Evolutionary conservation across 176 grass and related monocot genomes (phyloP).

Genomic region (Oryza officinalis): DNA sequence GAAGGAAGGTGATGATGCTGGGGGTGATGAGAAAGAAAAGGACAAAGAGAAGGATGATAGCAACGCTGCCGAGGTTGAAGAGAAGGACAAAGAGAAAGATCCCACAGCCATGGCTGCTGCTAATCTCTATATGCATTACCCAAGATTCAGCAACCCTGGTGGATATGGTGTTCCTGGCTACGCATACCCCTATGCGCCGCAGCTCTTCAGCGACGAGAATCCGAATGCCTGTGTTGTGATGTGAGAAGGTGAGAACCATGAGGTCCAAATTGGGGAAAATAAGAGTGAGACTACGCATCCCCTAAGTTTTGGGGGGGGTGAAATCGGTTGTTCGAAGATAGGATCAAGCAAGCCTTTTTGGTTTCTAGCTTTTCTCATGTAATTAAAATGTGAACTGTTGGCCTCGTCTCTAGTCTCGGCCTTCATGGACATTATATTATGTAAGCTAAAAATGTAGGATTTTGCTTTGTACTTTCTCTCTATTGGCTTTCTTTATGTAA

Average conservation of each 20-base stretch:
- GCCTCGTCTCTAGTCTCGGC: neutral
- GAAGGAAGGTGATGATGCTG: slow-evolving; percentile 26
- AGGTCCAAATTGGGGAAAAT: slow-evolving; percentile 30
- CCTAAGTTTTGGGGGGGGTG: neutral
- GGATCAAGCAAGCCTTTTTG: slow-evolving; percentile 5
- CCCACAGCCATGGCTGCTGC: neutral
- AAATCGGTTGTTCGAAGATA: neutral
- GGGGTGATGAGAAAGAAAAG: slow-evolving; percentile 41
- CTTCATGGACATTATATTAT: slow-evolving; percentile 22
- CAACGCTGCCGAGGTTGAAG: slow-evolving; percentile 35
- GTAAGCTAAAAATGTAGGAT: slow-evolving; percentile 36
- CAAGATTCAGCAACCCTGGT: slow-evolving; percentile 32
- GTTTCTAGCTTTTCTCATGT: slow-evolving; percentile 31
- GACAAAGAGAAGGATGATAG: slow-evolving; percentile 33
- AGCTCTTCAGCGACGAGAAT: slow-evolving; percentile 77
- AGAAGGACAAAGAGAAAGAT: slow-evolving; percentile 42
- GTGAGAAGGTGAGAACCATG: slow-evolving; percentile 47
- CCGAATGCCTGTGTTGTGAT: slow-evolving; percentile 71
- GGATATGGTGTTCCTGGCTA: slow-evolving; percentile 44
- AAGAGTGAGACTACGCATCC: slow-evolving; percentile 4
- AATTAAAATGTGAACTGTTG: slow-evolving; percentile 32
- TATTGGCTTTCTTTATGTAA: slow-evolving; percentile 12
- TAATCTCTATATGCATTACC: slow-evolving; percentile 54
- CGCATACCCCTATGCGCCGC: slow-evolving; percentile 51
- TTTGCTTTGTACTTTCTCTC: slow-evolving; percentile 23